Evolutionary conservation across 768 basidiomycete species (phyloP), one percentile per base, ranked within the genome.

Genomic region (Boletus reticuloceps): DNA sequence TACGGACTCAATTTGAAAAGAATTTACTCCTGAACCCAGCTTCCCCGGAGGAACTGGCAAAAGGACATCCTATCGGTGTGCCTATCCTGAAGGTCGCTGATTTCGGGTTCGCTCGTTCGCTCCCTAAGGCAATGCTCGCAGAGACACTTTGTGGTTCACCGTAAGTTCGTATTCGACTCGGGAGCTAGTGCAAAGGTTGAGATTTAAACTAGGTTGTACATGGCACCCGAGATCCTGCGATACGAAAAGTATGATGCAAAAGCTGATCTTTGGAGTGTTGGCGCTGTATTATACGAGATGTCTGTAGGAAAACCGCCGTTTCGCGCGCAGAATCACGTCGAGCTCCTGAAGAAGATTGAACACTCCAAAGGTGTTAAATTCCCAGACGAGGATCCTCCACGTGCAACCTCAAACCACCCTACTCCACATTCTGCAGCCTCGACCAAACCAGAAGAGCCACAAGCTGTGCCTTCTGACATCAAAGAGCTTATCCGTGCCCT

Each of bases 231-330:
- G 73, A 98, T 99, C 64, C 76, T 99, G 12, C 85, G 91, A 16
- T 97, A 97, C 69, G 89, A 98, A 74, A 95, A 95, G 69, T 98
- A 99, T 72, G 94, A 97, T 69, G 95, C 95, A 19, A 96, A 94
- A 69, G 97, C 92, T 12, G 97, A 99, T 69, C 79, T 99, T 2
- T 99, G 97, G 97, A 95, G 93, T 31, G 94, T 98, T 45, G 97
- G 97, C 6, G 93, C 97, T 0, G 95, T 99, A 22, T 75, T 98
- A 3, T 99, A 86, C 73, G 97, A 99, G 72, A 98, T 97, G 88
- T 79, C 85, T 17, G 90, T 93, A 32, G 97, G 95, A 4, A 86
- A 85, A 63, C 91, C 97, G 2, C 97, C 97, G 0, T 99, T 95
- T 72, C 86, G 95, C 16, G 97, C 97, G 0, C 84, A 86, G 71